Percentiles rank a stretch among this genome's conserved stretches.
Conservation (phyloP, 73 alveolate genomes). For the Tetrahymena elliotti region DNA sequence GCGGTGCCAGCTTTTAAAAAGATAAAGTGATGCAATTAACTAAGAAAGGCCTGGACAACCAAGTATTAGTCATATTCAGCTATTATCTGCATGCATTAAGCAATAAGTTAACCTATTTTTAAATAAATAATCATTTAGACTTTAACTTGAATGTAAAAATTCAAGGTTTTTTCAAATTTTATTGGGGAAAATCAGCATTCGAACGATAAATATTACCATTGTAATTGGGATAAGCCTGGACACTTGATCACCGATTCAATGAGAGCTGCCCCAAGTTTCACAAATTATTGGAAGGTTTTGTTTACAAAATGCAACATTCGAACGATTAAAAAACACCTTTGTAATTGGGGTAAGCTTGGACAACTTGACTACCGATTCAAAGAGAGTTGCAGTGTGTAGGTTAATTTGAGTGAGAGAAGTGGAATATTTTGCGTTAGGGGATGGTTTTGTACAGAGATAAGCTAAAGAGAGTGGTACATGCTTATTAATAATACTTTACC, state of each 20-base stretch:
- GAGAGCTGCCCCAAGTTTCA: neutral
- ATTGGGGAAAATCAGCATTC: neutral
- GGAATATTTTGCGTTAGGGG: neutral
- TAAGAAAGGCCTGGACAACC: neutral
- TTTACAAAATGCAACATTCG: neutral
- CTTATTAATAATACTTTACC: neutral
- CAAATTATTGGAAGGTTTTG: neutral
- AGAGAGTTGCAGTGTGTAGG: neutral
- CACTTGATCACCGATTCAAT: neutral
- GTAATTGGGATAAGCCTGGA: neutral
- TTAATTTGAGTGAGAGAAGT: neutral
- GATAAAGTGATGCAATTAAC: neutral
- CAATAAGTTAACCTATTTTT: neutral
- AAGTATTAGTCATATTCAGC: neutral
- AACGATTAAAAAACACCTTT: neutral
- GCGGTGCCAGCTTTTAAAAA: neutral
- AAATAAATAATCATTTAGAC: neutral
- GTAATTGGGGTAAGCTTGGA: conserved; percentile 1
- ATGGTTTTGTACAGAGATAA: neutral
- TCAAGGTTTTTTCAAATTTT: neutral
- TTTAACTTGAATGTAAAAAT: neutral
- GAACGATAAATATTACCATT: neutral
- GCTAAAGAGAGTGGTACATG: neutral
- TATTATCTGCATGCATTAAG: neutral
- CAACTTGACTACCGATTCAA: neutral